Evolutionary conservation across 441 rosid genomes (phyloP).

Genomic region (Viola pubescens): DNA sequence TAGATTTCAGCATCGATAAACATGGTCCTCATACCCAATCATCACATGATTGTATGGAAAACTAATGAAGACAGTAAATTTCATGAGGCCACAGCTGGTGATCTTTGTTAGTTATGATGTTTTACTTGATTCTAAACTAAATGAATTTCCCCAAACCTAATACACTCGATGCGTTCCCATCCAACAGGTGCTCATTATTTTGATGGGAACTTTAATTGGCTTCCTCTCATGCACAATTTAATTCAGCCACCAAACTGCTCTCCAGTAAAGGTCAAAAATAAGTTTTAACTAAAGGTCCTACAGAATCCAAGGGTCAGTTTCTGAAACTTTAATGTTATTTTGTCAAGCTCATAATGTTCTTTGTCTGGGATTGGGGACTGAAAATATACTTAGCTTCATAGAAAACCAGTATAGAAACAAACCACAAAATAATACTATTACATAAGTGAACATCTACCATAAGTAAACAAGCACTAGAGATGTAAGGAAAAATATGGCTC

Average conservation of each 20-base stretch:
- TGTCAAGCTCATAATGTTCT: background rate
- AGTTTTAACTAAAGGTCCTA: background rate
- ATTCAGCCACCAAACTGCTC: background rate
- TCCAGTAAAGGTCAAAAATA: background rate
- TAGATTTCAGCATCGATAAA: no score
- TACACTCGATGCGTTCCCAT: no score
- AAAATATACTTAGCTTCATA: background rate
- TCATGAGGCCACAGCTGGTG: no score
- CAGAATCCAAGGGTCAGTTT: background rate
- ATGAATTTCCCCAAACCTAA: no score
- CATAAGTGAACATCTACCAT: background rate
- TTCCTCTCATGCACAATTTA: background rate
- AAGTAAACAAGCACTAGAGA: conserved; percentile 2
- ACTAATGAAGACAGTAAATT: no score
- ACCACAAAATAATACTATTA: no score
- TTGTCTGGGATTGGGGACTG: background rate
- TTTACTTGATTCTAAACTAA: no score
- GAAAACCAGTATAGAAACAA: background rate
- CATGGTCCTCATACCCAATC: no score
- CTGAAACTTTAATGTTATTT: background rate
- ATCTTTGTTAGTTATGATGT: no score
- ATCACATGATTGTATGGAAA: no score
- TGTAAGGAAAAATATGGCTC: conserved; percentile 27
- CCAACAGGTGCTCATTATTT: no score
- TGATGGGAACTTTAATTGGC: background rate